Base-by-base conservation (phyloP, 2,329 filamentous ascomycete species). In the Nemania sp. region DNA sequence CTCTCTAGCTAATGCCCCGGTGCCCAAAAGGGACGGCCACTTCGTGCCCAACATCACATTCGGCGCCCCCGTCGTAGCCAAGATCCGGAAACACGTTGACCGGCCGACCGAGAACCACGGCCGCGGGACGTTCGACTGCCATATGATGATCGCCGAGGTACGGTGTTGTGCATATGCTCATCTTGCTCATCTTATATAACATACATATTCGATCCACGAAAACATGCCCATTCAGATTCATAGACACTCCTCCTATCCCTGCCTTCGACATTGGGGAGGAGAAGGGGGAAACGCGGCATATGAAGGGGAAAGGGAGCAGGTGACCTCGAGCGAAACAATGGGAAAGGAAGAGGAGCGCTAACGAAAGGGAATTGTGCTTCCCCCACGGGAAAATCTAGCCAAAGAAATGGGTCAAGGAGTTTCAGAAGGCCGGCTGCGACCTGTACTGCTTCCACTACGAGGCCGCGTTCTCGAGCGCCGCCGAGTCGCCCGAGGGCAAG, bases 361-460 rank as follows among this genome's bases (percentile, higher is more conserved):
- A 62, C 35, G 29, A 25, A 39, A 5, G 40, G 20, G 20, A 20
- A 15, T n/a, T 35, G 12, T 37, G 11, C 35, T 5, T 10, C 17
- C 15, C 35, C 25, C 25, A 29, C 25, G 25, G 25, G 15, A 40
- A n/a, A 39, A 67, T 68, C 13, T 57, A 95, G 93, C 95, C 95
- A 68, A 96, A 98, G 83, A 93, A 92, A 83, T 99, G 95, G 95
- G 93, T 97, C 71, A 91, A 90, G 73, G 91, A 96, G 64, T 98
- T 99, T 81, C 87, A 95, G 76, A 88, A 90, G 54, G 95, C 92
- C 62, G 95, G 95, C 55, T 97, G 93, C 78, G 92, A 99, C 77
- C 84, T 99, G n/a, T 99, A 99, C 82, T 98, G 95, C 83, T 99
- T 99, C 83, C 95, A 99, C 82, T 98, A 98, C 78, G 95, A 99